phyloP scores from a whole-genome alignment of 495 filamentous ascomycete genomes.

The Neohortaea acidophila region DNA sequence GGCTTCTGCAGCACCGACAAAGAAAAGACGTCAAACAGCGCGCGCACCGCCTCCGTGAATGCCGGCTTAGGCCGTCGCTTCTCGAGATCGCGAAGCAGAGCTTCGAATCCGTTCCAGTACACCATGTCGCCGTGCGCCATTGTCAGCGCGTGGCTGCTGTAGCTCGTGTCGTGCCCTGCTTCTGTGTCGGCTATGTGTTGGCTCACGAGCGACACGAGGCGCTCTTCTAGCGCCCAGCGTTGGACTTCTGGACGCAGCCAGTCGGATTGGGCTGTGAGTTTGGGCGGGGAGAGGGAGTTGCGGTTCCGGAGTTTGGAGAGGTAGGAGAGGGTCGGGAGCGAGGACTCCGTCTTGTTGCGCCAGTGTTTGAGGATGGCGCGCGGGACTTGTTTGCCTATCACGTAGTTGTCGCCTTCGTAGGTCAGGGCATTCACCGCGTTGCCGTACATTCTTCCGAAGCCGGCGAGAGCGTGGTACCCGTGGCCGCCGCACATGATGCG shows the following conservation, averaged over 20 bases:
- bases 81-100: constrained; percentile 1
- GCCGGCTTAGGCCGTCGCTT: not conserved
- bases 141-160: constrained; percentile 7
- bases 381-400: constrained; percentile 9
- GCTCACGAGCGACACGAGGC: constrained; percentile 3
- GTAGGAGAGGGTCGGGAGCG: constrained; percentile 7
- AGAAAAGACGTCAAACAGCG: constrained; percentile 6
- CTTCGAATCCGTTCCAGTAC: constrained; percentile 14
- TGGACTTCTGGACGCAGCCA: constrained; percentile 9
- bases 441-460: constrained; percentile 12
- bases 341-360: not conserved
- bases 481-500: constrained; percentile 10
- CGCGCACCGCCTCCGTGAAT: constrained; percentile 3
- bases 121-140: constrained; percentile 14
- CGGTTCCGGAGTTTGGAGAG: not conserved
- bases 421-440: constrained; percentile 10
- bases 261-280: not conserved
- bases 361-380: constrained; percentile 11
- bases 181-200: constrained; percentile 9
- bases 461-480: constrained; percentile 9
- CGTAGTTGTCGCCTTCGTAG: constrained; percentile 14
- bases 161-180: constrained; percentile 12
- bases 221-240: constrained; percentile 7
- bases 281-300: not conserved
- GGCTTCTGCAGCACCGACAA: constrained; percentile 8